phyloP scores from a whole-genome alignment of 768 basidiomycete species.

The Mycena vulgaris region DNA sequence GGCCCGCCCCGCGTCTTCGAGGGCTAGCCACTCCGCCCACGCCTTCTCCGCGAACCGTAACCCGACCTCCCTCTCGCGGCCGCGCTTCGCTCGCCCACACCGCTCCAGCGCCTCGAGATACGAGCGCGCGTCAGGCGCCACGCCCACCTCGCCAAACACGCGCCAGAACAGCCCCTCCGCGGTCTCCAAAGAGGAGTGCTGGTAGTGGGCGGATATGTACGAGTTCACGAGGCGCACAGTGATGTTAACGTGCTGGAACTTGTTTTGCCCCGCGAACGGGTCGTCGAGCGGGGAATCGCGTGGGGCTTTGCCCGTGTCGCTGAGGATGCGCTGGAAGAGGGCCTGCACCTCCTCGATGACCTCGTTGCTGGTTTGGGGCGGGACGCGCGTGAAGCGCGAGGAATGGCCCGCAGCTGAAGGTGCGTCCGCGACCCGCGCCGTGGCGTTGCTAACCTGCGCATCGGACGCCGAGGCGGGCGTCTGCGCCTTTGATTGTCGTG shows the following conservation, averaged over 20 bases:
- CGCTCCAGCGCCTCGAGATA: conserved; percentile 80
- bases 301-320: conserved; percentile 51
- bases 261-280: conserved; percentile 43
- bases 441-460: conserved; percentile 3
- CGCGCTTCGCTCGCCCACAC: conserved; percentile 63
- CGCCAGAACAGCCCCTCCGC: conserved; percentile 66
- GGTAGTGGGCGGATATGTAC: conserved; percentile 85
- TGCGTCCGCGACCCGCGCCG: conserved; percentile 17
- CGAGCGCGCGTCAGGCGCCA: conserved; percentile 66
- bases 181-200: conserved; percentile 63
- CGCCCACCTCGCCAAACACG: conserved; percentile 60
- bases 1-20: conserved; percentile 59
- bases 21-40: conserved; percentile 75
- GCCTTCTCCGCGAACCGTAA: conserved; percentile 69
- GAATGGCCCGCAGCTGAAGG: conserved; percentile 3
- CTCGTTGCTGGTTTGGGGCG: conserved; percentile 82
- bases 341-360: conserved; percentile 77
- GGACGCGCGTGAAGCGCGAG: conserved; percentile 64
- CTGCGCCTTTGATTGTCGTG: conserved; percentile 19
- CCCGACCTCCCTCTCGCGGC: conserved; percentile 64
- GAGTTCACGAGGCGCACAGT: conserved; percentile 81
- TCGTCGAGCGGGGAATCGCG: conserved; percentile 14
- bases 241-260: conserved; percentile 72
- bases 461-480: conserved; percentile 2
- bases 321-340: conserved; percentile 75